phyloP scores from a whole-genome alignment of 2,329 filamentous ascomycete genomes.

The Colletotrichum cereale region DNA sequence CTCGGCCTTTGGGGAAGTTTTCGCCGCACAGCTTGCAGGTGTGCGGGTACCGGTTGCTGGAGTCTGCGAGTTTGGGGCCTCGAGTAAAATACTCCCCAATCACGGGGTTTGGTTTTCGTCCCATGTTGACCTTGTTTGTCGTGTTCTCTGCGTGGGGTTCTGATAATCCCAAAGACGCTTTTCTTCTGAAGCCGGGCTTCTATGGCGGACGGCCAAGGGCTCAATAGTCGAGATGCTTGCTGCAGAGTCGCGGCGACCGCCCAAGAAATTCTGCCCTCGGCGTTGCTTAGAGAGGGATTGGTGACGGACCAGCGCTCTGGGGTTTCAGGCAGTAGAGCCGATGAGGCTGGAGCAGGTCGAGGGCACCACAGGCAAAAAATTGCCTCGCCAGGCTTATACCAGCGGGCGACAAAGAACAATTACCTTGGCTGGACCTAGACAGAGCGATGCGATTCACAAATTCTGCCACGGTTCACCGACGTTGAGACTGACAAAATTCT shows the following conservation, averaged over 20 bases:
- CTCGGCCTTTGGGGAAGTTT: constrained; percentile 89
- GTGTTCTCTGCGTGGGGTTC: neutral
- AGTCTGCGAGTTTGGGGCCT: constrained; percentile 87
- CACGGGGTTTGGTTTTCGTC: constrained; percentile 84
- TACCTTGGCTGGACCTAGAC: constrained; percentile 24
- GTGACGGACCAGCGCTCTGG: constrained; percentile 17
- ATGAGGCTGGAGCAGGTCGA: neutral
- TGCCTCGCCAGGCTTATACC: constrained; percentile 33
- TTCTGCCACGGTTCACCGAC: constrained; percentile 57
- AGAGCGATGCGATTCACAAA: constrained; percentile 43
- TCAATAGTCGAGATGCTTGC: constrained; percentile 17
- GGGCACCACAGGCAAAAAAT: constrained; percentile 24
- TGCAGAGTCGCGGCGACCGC: constrained; percentile 35
- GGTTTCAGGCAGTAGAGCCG: neutral
- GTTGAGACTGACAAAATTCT: constrained; percentile 50
- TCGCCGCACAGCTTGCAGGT: constrained; percentile 91
- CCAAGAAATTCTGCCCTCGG: constrained; percentile 37
- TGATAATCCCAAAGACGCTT: neutral
- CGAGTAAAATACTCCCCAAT: constrained; percentile 91
- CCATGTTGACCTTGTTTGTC: constrained; percentile 66
- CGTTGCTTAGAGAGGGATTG: constrained; percentile 30
- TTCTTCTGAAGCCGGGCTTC: neutral
- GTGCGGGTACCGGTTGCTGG: constrained; percentile 92
- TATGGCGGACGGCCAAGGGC: constrained; percentile 16
- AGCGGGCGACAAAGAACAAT: constrained; percentile 25